Evolutionary conservation across 2,329 filamentous ascomycete genomes (phyloP).

Genomic region (Phialophora tarda): DNA sequence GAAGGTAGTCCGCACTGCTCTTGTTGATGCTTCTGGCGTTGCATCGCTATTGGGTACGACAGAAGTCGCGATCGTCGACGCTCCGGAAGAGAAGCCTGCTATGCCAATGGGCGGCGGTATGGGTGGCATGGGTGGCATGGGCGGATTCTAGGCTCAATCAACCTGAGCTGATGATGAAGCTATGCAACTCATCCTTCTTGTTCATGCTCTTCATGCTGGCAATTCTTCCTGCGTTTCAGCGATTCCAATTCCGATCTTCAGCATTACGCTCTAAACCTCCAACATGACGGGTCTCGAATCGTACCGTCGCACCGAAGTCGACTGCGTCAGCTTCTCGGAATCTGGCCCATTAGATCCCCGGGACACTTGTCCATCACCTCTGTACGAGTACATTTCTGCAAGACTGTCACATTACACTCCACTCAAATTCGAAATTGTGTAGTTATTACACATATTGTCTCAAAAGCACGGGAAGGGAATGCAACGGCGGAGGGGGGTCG

Average conservation of each 20-base stretch:
- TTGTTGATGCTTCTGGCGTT: constrained; percentile 93
- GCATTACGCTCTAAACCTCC: constrained; percentile 14
- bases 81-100: constrained; percentile 84
- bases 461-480: background rate
- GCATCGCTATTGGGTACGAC: constrained; percentile 96
- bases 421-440: constrained; percentile 29
- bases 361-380: constrained; percentile 8
- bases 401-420: constrained; percentile 31
- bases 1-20: constrained; percentile 97
- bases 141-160: constrained; percentile 30
- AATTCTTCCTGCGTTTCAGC: constrained; percentile 36
- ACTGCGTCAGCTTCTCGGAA: background rate
- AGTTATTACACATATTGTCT: constrained; percentile 15
- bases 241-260: constrained; percentile 24
- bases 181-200: background rate
- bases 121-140: constrained; percentile 54
- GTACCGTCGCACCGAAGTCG: background rate
- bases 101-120: constrained; percentile 59
- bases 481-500: background rate
- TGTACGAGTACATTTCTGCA: constrained; percentile 23
- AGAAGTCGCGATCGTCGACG: constrained; percentile 96
- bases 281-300: background rate
- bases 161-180: constrained; percentile 7
- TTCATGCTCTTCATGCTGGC: constrained; percentile 18
- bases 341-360: background rate